Evolutionary conservation across 2,329 filamentous ascomycete genomes (phyloP), one percentile per base, ranked within the genome.

Genomic region (Beauveria rudraprayagi): DNA sequence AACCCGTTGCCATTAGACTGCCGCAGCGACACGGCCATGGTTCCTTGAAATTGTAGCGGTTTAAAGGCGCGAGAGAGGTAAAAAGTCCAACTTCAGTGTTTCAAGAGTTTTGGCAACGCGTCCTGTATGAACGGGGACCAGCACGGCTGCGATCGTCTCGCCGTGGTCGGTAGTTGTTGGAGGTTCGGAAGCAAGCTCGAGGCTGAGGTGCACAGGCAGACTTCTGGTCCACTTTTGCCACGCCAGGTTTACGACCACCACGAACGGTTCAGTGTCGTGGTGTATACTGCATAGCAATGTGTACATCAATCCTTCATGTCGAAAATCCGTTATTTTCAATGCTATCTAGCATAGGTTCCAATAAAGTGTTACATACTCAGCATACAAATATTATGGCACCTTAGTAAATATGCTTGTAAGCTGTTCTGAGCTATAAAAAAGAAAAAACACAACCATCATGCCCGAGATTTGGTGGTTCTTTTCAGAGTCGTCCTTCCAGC

Each of bases 21-120:
- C 40, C 60, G 62, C 9, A 63, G 24, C 51, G 62, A 62, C 10
- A 58, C 51, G 58, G 58, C 54, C 53, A 60, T 61, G n/a, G n/a
- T 41, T 30, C 10, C 22, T 48, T 48, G 40, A 5, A 19, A 3
- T 30, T 6, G 34, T 16, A 1, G 8, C 6, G 11, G 8, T 28
- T 16, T 3, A 34, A 2, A 30, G 17, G 22, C 11, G 22, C 8
- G 17, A 7, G 14, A 48, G 11, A 22, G 14, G 40, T 14, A 14
- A 14, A 16, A 1, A 28, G 17, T 17, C 22, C 17, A 10, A 14
- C 6, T n/a, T 9, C 14, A 19, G 11, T 7, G 37, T 26, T 56
- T 24, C 1, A 9, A 6, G n/a, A 10, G 43, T 19, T 22, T 7
- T 17, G 5, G 41, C 40, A 48, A 37, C 48, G 26, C 57, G 40